phyloP scores from a whole-genome alignment of 495 filamentous ascomycete genomes.

The Rostrohypoxylon terebratum region DNA sequence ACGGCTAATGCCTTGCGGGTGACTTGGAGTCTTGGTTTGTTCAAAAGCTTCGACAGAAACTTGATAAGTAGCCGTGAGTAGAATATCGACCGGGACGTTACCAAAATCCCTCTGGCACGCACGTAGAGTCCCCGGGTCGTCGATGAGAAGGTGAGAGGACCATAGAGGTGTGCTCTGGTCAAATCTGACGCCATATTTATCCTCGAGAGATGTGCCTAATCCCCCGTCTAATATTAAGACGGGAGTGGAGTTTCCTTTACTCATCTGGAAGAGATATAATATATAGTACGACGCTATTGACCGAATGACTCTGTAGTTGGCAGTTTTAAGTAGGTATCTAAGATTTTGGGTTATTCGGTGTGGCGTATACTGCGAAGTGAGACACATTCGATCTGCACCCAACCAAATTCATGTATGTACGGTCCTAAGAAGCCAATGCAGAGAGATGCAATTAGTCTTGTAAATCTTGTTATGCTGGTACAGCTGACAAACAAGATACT shows the following conservation, averaged over 20 bases:
- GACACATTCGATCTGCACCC: background rate
- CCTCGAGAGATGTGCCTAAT: slow-evolving; percentile 73
- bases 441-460: background rate
- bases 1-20: slow-evolving; percentile 43
- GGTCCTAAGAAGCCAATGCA: background rate
- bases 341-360: background rate
- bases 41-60: slow-evolving; percentile 65
- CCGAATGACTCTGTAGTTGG: background rate
- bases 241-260: slow-evolving; percentile 25
- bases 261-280: slow-evolving; percentile 7
- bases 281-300: no score
- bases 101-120: slow-evolving; percentile 67
- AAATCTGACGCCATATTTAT: slow-evolving; percentile 63
- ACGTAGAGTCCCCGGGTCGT: slow-evolving; percentile 60
- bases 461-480: background rate
- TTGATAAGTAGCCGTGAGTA: slow-evolving; percentile 76
- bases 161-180: slow-evolving; percentile 67
- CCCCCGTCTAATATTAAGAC: slow-evolving; percentile 72
- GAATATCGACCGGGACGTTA: slow-evolving; percentile 65
- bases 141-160: slow-evolving; percentile 72
- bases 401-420: background rate
- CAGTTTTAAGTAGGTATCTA: background rate
- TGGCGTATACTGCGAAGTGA: background rate
- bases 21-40: slow-evolving; percentile 47
- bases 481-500: background rate